These are phyloP conservation scores for Candida sakaeoensis DNA, from an alignment of 805 yeast genomes.

Conservation along the genomic window DNA sequence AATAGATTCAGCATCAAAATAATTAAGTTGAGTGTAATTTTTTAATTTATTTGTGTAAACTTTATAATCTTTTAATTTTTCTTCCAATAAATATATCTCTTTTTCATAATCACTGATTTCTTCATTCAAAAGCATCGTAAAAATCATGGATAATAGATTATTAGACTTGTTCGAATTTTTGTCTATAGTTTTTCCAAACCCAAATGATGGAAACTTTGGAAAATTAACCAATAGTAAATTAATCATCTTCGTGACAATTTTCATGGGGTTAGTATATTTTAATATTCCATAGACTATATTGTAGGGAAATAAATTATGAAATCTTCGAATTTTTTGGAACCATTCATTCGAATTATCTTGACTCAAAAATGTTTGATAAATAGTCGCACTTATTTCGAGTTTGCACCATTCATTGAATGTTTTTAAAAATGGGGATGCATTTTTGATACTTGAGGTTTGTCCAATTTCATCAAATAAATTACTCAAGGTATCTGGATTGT, in stretches of 20 bases:
- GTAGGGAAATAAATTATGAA: slow-evolving; percentile 82
- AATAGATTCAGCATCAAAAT: slow-evolving; percentile 2
- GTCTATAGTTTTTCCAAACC: slow-evolving; percentile 10
- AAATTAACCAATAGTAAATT: slow-evolving; percentile 67
- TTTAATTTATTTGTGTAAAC: slow-evolving; percentile 11
- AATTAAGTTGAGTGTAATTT: background rate
- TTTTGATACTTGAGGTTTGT: slow-evolving; percentile 43
- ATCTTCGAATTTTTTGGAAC: slow-evolving; percentile 61
- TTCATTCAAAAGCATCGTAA: slow-evolving; percentile 69
- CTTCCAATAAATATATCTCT: slow-evolving; percentile 47
- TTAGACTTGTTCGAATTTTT: slow-evolving; percentile 17
- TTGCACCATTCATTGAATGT: slow-evolving; percentile 80
- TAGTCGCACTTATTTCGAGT: slow-evolving; percentile 77
- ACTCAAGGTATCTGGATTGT: slow-evolving; percentile 51
- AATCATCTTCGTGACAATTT: slow-evolving; percentile 72
- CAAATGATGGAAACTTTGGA: slow-evolving; percentile 25
- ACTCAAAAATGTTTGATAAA: slow-evolving; percentile 77
- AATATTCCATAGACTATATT: slow-evolving; percentile 69
- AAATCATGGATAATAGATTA: slow-evolving; percentile 63
- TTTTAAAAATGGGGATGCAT: slow-evolving; percentile 62
- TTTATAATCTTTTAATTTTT: slow-evolving; percentile 25
- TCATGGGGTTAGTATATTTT: slow-evolving; percentile 82
- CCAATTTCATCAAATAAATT: slow-evolving; percentile 67
- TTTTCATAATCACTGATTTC: slow-evolving; percentile 63
- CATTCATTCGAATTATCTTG: slow-evolving; percentile 78